These are phyloP conservation scores for Priceomyces melissophilus DNA, from an alignment of 805 yeast genomes.

Conservation along the genomic window DNA sequence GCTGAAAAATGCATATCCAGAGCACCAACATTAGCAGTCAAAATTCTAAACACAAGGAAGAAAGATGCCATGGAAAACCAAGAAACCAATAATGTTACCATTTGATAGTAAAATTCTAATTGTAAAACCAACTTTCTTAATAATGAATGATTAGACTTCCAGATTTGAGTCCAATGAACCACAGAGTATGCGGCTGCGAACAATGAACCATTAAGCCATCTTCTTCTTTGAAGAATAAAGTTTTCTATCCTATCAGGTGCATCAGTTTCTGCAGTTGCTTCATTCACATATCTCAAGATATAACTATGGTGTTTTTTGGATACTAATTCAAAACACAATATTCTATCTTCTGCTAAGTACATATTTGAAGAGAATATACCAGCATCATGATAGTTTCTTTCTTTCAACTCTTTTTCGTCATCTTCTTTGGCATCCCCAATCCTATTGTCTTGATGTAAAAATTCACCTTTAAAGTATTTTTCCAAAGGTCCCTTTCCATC, in stretches of 20 bases:
- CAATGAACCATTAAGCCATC: constrained; percentile 98
- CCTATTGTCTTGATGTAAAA: constrained; percentile 61
- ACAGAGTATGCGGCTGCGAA: constrained; percentile 94
- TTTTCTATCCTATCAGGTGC: constrained; percentile 96
- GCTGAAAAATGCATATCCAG: constrained; percentile 59
- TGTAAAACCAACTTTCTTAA: constrained; percentile 79
- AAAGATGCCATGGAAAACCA: constrained; percentile 94
- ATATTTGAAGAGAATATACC: constrained; percentile 92
- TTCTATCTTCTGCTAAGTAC: constrained; percentile 97
- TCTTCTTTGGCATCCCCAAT: constrained; percentile 29
- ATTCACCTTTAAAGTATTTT: constrained; percentile 91
- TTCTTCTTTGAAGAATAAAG: constrained; percentile 90
- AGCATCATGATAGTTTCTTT: constrained; percentile 35
- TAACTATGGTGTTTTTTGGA: constrained; percentile 74
- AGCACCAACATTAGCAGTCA: constrained; percentile 74
- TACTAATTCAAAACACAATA: constrained; percentile 91
- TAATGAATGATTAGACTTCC: constrained; percentile 83
- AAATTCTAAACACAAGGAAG: constrained; percentile 83
- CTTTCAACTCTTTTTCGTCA: constrained; percentile 39
- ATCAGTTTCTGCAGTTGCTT: constrained; percentile 91
- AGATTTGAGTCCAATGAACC: constrained; percentile 78
- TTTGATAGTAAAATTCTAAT: constrained; percentile 82
- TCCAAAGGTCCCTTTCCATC: constrained; percentile 82
- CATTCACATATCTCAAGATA: constrained; percentile 79
- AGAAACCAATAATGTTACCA: constrained; percentile 69